Conservation (phyloP, 1,284 basidiomycete genomes). For the Ustilago trichophora region DNA sequence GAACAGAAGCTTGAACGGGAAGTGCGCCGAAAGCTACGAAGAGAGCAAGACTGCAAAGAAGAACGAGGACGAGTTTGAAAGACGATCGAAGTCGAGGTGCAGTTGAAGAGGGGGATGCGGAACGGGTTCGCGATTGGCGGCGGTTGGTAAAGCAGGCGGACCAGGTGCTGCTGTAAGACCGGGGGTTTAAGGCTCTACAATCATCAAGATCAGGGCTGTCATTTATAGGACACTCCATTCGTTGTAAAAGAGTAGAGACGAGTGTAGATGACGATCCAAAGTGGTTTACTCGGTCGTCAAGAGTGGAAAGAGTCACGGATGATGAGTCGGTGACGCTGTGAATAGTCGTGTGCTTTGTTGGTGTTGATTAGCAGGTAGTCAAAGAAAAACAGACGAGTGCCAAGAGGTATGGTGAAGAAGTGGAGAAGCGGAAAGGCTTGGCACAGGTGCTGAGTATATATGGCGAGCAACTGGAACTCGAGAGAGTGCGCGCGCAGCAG, state of each 20-base stretch:
- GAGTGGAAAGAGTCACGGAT: constrained; percentile 1
- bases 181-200: constrained; percentile 47
- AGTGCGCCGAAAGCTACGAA: constrained; percentile 10
- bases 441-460: no score
- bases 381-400: no score
- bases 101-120: not conserved
- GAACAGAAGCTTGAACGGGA: constrained; percentile 22
- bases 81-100: constrained; percentile 1
- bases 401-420: no score
- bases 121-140: constrained; percentile 4
- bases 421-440: no score
- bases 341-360: not conserved
- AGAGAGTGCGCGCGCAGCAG: not conserved
- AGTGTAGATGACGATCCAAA: constrained; percentile 1
- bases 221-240: constrained; percentile 41
- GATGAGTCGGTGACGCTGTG: constrained; percentile 1
- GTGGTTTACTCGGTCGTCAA: not conserved
- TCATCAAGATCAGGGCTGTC: constrained; percentile 46
- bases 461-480: no score
- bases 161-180: constrained; percentile 29
- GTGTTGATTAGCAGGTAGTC: no score
- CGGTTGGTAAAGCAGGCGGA: constrained; percentile 40
- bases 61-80: constrained; percentile 1
- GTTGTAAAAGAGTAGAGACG: constrained; percentile 17
- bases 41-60: constrained; percentile 13